These are phyloP conservation scores for Capsicum rhomboideum DNA, from an alignment of 257 asterid genomes.

Conservation along the genomic window DNA sequence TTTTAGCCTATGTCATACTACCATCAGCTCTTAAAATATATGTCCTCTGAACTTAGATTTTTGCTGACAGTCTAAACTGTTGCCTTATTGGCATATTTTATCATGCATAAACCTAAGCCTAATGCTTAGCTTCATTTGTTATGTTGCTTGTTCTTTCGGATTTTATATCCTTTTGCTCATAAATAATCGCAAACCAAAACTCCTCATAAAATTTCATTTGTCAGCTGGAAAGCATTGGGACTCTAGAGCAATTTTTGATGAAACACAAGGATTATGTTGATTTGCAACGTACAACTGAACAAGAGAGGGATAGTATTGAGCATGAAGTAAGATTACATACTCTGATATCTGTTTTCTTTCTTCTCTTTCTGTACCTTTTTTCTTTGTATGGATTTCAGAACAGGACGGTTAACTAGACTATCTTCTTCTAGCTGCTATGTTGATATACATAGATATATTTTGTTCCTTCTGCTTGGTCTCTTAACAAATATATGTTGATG, in stretches of 20 bases:
- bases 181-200: neutral
- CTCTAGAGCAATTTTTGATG: conserved; percentile 74
- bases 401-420: neutral
- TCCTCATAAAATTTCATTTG: neutral
- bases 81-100: conserved; percentile 70
- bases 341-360: neutral
- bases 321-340: conserved; percentile 55
- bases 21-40: too few species aligned
- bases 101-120: conserved; percentile 50
- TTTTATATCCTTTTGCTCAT: neutral
- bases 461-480: neutral
- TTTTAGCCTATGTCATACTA: neutral
- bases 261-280: conserved; percentile 91
- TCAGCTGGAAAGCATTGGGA: conserved; percentile 71
- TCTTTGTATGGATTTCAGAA: neutral
- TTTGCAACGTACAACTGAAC: conserved; percentile 78
- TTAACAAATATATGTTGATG: neutral
- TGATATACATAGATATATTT: neutral
- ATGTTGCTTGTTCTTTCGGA: neutral
- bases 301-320: conserved; percentile 91
- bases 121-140: neutral
- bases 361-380: neutral
- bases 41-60: conserved; percentile 8
- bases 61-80: conserved; percentile 71
- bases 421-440: neutral